phyloP scores from a whole-genome alignment of 768 basidiomycete genomes.

The Trametes punicea region DNA sequence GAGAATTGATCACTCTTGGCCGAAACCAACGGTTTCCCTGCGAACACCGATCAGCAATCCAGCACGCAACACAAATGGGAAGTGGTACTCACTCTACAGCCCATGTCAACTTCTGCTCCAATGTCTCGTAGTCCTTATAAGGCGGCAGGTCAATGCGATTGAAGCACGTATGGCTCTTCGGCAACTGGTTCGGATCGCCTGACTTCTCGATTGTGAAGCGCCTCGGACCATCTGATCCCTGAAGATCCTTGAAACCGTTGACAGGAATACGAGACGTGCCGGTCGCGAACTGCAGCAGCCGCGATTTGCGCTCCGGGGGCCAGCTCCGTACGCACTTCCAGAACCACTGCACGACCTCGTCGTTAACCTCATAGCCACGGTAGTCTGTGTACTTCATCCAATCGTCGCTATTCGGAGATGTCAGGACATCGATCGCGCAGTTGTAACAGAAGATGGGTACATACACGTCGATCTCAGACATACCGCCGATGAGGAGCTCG shows the following conservation, averaged over 20 bases:
- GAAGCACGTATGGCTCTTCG: conserved; percentile 97
- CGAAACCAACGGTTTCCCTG: conserved; percentile 92
- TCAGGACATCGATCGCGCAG: background rate
- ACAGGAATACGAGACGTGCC: conserved; percentile 97
- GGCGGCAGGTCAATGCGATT: conserved; percentile 96
- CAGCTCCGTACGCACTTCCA: conserved; percentile 98
- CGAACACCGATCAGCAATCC: conserved; percentile 11
- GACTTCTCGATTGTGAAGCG: conserved; percentile 99
- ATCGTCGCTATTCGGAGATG: conserved; percentile 60
- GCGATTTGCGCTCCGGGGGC: conserved; percentile 98
- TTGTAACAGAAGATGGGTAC: conserved; percentile 31
- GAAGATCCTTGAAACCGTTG: conserved; percentile 97
- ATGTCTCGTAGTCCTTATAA: conserved; percentile 90
- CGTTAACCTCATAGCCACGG: conserved; percentile 91
- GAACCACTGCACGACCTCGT: conserved; percentile 99
- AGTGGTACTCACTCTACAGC: conserved; percentile 78
- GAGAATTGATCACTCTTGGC: conserved; percentile 67
- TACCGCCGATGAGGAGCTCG: conserved; percentile 95
- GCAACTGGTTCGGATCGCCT: conserved; percentile 92
- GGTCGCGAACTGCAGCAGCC: conserved; percentile 93
- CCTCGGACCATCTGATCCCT: conserved; percentile 95
- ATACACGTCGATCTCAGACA: conserved; percentile 99
- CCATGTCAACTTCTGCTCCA: conserved; percentile 93
- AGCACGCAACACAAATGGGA: background rate
- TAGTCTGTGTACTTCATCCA: conserved; percentile 99